Percentiles rank a stretch among this genome's conserved stretches.
phyloP scores from a whole-genome alignment of 148 eudicot species.

The Spergularia marina region DNA sequence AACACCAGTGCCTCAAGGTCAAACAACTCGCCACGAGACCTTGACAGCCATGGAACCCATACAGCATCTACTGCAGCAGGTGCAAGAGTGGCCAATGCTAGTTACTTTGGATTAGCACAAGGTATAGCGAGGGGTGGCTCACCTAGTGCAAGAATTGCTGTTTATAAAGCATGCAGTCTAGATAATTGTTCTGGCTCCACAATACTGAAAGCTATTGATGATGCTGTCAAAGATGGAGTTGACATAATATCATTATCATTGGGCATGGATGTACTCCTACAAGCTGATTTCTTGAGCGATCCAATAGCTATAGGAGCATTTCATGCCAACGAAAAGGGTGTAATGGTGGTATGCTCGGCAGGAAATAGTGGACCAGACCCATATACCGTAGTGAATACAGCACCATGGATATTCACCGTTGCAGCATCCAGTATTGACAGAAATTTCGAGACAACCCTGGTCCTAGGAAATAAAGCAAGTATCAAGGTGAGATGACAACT shows the following conservation, averaged over 20 bases:
- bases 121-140: slow-evolving; percentile 62
- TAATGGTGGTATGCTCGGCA: slow-evolving; percentile 57
- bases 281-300: slow-evolving; percentile 45
- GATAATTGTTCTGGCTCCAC: slow-evolving; percentile 48
- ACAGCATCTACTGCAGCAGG: slow-evolving; percentile 72
- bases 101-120: slow-evolving; percentile 53
- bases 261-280: slow-evolving; percentile 46
- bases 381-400: slow-evolving; percentile 52
- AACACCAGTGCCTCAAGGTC: slow-evolving; percentile 17
- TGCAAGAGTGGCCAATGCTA: slow-evolving; percentile 39
- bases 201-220: slow-evolving; percentile 63
- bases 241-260: slow-evolving; percentile 63
- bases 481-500: slow-evolving; percentile 33
- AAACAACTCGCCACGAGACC: slow-evolving; percentile 50
- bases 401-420: slow-evolving; percentile 70
- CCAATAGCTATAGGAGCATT: slow-evolving; percentile 65
- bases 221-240: slow-evolving; percentile 69
- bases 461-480: slow-evolving; percentile 45
- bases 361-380: slow-evolving; percentile 68
- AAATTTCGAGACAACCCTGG: slow-evolving; percentile 38
- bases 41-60: slow-evolving; percentile 62
- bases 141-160: slow-evolving; percentile 57
- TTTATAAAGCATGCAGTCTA: slow-evolving; percentile 54
- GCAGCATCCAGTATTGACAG: slow-evolving; percentile 70
- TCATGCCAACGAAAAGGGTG: slow-evolving; percentile 64